These are phyloP conservation scores for Dalbergia cultrata DNA, from an alignment of 306 rosid genomes.

Conservation along the genomic window DNA sequence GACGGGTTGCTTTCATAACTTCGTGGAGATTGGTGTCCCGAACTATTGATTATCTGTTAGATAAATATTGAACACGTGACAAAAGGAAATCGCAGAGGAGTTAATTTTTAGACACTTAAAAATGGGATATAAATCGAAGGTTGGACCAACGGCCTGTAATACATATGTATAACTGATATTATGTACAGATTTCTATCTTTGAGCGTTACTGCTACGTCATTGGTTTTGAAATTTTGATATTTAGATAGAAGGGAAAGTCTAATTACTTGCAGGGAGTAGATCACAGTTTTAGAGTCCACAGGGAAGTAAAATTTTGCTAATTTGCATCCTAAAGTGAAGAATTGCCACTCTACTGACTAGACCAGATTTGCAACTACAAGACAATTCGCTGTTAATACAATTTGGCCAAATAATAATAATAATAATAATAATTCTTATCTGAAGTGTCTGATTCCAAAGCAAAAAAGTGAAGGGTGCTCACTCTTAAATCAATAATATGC, in stretches of 20 bases:
- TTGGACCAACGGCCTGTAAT: background rate
- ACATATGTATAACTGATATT: background rate
- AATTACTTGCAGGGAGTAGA: background rate
- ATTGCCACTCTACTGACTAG: background rate
- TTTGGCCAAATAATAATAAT: too few species aligned
- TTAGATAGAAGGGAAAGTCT: background rate
- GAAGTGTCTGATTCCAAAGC: too few species aligned
- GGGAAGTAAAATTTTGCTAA: background rate
- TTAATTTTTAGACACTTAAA: background rate
- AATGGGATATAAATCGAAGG: background rate
- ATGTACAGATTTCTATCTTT: background rate
- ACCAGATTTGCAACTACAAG: too few species aligned
- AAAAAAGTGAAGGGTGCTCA: too few species aligned
- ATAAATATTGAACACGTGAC: background rate
- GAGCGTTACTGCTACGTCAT: background rate
- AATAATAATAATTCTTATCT: too few species aligned
- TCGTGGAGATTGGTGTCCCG: background rate
- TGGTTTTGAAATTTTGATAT: background rate
- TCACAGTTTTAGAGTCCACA: background rate
- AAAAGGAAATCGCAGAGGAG: background rate
- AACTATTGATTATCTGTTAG: background rate
- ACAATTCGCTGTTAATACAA: too few species aligned
- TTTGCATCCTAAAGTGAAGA: background rate
- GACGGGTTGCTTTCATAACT: constrained; percentile 4
- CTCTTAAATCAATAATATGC: too few species aligned